Evolutionary conservation across 345 rosid genomes (phyloP), one percentile per base, ranked within the genome.

Genomic region (Capsella bursapastoris): DNA sequence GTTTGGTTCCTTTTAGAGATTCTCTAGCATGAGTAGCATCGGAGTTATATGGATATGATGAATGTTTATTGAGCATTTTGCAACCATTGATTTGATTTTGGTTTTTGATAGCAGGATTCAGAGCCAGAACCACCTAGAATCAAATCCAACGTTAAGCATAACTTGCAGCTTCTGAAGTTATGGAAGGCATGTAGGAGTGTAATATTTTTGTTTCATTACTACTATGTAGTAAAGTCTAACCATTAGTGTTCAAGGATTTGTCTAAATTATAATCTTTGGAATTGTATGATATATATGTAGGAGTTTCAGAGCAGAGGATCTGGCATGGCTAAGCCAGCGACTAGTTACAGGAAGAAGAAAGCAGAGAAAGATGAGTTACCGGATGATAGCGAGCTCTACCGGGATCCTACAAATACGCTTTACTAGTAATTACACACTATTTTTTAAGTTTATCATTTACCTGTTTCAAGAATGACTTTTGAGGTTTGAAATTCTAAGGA

Each of bases 91-190:
- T 63, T 45, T 56, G 47, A 59, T 64, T 73, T n/a, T 34, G 29
- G 32, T 18, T 10, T 34, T 35, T 47, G 15, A 16, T 74, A 14
- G 18, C 80, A 88, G 97, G 91, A 76, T 48, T 84, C 93, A n/a
- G 88, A 86, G 45, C 66, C 85, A 47, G 73, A 83, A 41, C 89
- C 98, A 78, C 90, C 84, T 2, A 85, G 98, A 83, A 94, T 94
- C 69, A 94, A 88, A 67, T 87, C 98, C 12, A 94, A 91, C 73
- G 86, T 94, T 72, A 94, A 91, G 87, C 95, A 91, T 84, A 94
- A 85, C 78, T 81, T 94, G 83, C 88, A 90, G 78, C 81, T 88
- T 75, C 77, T 94, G 29, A 89, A 55, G 84, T 57, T 87, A 68
- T 89, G 95, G 97, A 94, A 94, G 95, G 97, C 74, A 44, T 31